Evolutionary conservation across 1,139 yeast species (phyloP).

Genomic region (Torulaspora pretoriensis): DNA sequence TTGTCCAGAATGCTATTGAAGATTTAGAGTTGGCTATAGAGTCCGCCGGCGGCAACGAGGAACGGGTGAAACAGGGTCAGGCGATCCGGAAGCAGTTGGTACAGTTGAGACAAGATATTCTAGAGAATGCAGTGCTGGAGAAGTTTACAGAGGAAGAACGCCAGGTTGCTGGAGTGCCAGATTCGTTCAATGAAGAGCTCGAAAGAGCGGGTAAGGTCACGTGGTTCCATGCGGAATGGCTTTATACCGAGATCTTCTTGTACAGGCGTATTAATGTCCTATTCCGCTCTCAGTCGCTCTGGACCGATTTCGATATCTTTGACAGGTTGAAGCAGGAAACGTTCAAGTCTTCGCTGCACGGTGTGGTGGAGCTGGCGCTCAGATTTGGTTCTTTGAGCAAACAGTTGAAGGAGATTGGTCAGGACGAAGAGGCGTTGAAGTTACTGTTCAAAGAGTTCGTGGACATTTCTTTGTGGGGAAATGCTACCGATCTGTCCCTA

Average conservation of each 20-base stretch:
- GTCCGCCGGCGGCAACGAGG: conserved; percentile 32
- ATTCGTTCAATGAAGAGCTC: conserved; percentile 49
- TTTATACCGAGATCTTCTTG: conserved; percentile 77
- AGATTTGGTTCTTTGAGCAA: conserved; percentile 53
- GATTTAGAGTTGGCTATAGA: conserved; percentile 45
- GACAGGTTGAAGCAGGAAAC: conserved; percentile 64
- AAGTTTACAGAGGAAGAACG: conserved; percentile 45
- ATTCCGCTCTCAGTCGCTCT: conserved; percentile 44
- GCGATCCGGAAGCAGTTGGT: conserved; percentile 27
- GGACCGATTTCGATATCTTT: conserved; percentile 55
- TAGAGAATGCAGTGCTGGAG: conserved; percentile 37
- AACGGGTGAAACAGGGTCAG: conserved; percentile 24
- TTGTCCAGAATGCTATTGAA: conserved; percentile 60
- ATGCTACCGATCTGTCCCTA: conserved; percentile 90
- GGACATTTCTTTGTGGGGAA: conserved; percentile 94
- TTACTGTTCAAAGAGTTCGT: conserved; percentile 71
- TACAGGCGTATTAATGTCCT: conserved; percentile 60
- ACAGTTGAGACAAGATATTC: conserved; percentile 38
- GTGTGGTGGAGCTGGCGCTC: conserved; percentile 77
- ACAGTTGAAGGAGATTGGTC: conserved; percentile 21
- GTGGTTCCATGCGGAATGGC: conserved; percentile 94
- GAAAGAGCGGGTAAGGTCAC: conserved; percentile 38
- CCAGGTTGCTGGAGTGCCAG: conserved; percentile 43
- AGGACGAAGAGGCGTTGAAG: conserved; percentile 47
- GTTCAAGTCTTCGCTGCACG: conserved; percentile 67